Percentiles rank a stretch among this genome's conserved stretches.
Conservation (phyloP, 2,329 filamentous ascomycete genomes). For the Clarireedia sp. region DNA sequence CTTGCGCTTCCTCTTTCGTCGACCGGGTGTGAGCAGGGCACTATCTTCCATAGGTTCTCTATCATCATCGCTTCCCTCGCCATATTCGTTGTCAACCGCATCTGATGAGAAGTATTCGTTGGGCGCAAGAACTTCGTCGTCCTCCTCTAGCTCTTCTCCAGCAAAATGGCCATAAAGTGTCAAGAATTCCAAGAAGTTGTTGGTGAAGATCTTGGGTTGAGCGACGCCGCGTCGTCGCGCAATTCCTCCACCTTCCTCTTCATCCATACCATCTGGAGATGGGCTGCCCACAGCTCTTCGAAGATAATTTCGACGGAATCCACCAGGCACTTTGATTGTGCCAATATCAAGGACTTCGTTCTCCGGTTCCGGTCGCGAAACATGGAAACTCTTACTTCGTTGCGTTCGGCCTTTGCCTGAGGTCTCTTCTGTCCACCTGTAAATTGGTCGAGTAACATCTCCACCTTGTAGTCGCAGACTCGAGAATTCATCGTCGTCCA, state of each 20-base stretch:
- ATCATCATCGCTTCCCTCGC: conserved; percentile 54
- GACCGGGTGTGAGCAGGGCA: conserved; percentile 69
- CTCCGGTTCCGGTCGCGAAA: conserved; percentile 69
- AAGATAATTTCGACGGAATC: conserved; percentile 85
- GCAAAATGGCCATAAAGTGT: conserved; percentile 96
- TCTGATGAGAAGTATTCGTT: conserved; percentile 88
- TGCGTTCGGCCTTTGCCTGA: conserved; percentile 55
- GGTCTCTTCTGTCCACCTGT: conserved; percentile 90
- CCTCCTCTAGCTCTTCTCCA: conserved; percentile 92
- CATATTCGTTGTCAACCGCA: conserved; percentile 51
- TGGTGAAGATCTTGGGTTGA: conserved; percentile 66
- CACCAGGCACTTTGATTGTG: conserved; percentile 86
- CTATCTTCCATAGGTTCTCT: conserved; percentile 82
- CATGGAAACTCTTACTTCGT: conserved; percentile 82
- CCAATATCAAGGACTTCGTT: conserved; percentile 77
- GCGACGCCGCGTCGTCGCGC: conserved; percentile 17
- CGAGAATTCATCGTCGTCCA: conserved; percentile 76
- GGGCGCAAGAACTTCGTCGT: conserved; percentile 79
- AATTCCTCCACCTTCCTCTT: conserved; percentile 30
- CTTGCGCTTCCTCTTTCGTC: conserved; percentile 68
- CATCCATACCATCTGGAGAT: conserved; percentile 33
- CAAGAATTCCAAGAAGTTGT: conserved; percentile 91
- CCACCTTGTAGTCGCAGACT: conserved; percentile 89
- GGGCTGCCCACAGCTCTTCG: conserved; percentile 66
- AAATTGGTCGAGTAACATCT: conserved; percentile 90